Conservation (phyloP, 306 rosid species). For the Glycine latifolia region DNA sequence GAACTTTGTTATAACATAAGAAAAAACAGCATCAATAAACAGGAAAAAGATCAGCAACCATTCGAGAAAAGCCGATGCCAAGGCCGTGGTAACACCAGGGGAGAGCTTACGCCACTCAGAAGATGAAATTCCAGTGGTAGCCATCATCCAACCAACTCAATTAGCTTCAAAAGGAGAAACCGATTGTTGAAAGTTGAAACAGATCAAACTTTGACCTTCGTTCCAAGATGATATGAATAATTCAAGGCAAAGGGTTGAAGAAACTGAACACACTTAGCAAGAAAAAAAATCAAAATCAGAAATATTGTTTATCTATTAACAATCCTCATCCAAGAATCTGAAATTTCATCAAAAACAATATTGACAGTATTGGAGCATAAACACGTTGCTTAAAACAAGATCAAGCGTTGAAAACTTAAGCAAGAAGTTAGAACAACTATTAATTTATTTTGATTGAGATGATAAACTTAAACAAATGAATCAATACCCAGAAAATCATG, state of each 20-base stretch:
- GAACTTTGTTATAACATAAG: conserved; percentile 74
- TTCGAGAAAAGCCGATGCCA: conserved; percentile 79
- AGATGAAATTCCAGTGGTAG: conserved; percentile 51
- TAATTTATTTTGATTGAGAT: conserved; percentile 9
- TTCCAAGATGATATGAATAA: conserved; percentile 44
- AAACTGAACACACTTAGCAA: conserved; percentile 48
- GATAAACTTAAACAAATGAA: conserved; percentile 34
- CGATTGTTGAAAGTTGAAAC: conserved; percentile 42
- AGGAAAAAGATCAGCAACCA: conserved; percentile 80
- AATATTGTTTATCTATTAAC: conserved; percentile 21
- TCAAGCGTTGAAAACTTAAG: conserved; percentile 34
- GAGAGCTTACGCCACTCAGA: conserved; percentile 43
- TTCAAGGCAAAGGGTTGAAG: conserved; percentile 49
- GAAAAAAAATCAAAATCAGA: conserved; percentile 23
- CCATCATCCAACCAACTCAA: conserved; percentile 51
- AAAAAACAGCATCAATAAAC: conserved; percentile 66
- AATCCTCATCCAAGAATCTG: not conserved
- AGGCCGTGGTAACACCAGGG: conserved; percentile 43
- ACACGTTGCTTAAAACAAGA: conserved; percentile 36
- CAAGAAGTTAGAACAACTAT: conserved; percentile 11
- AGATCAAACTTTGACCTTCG: conserved; percentile 50
- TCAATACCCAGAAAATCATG: not conserved
- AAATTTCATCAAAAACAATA: conserved; percentile 15
- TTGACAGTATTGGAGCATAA: not conserved
- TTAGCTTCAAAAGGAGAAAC: conserved; percentile 28